Percentiles rank a stretch among this genome's conserved stretches.
These are phyloP conservation scores for Psilocybe mexicana DNA, from an alignment of 1,284 basidiomycete genomes.

Conservation along the genomic window DNA sequence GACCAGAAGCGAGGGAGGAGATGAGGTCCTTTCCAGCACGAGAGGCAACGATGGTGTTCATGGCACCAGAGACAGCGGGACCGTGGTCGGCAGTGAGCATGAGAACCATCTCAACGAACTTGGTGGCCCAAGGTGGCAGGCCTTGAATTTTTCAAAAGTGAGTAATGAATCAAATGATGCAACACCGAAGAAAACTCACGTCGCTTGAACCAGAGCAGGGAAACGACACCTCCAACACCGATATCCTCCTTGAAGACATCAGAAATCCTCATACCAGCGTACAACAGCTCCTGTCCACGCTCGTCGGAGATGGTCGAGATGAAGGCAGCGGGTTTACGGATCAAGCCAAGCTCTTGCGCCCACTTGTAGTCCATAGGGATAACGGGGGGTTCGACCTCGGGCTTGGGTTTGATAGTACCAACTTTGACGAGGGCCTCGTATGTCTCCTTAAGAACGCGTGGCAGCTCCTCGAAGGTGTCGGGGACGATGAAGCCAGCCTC, in stretches of 20 bases:
- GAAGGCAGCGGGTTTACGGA: conserved; percentile 98
- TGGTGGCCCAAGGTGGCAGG: conserved; percentile 82
- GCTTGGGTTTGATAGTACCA: conserved; percentile 72
- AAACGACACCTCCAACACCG: conserved; percentile 96
- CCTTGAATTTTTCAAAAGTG: conserved; percentile 27
- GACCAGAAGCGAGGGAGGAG: conserved; percentile 93
- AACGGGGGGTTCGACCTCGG: conserved; percentile 88
- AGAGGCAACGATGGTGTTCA: conserved; percentile 99
- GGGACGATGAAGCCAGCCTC: conserved; percentile 96
- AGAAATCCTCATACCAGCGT: conserved; percentile 98
- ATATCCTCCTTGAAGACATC: conserved; percentile 99
- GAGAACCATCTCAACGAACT: conserved; percentile 99
- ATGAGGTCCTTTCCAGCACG: conserved; percentile 99
- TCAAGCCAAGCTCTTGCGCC: conserved; percentile 97
- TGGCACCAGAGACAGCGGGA: conserved; percentile 95
- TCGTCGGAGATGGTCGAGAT: conserved; percentile 99
- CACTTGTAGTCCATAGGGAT: conserved; percentile 99
- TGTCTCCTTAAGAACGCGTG: conserved; percentile 79
- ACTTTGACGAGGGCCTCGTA: conserved; percentile 82
- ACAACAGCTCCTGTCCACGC: conserved; percentile 97
- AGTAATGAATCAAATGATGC: background rate
- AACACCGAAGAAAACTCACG: conserved; percentile 40
- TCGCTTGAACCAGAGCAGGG: conserved; percentile 97
- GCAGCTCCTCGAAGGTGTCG: conserved; percentile 97
- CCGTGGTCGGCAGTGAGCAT: conserved; percentile 99